Percentiles rank a stretch among this genome's conserved stretches.
Evolutionary conservation across 495 filamentous ascomycete species (phyloP).

Genomic region (Usnea hakonensis): DNA sequence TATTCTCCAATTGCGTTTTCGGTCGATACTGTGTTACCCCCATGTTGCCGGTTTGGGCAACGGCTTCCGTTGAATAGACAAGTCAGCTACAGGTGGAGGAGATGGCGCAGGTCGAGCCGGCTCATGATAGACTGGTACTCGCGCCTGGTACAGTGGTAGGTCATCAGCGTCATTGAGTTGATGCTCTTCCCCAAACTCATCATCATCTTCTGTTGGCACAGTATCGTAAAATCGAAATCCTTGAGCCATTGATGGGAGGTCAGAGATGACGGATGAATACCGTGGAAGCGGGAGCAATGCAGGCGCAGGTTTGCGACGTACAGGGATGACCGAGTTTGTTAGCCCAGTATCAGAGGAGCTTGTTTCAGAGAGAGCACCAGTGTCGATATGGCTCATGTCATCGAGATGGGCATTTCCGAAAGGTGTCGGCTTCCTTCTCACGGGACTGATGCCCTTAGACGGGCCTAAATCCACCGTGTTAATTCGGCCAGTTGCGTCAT

Average conservation of each 20-base stretch:
- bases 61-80: background rate
- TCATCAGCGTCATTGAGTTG: background rate
- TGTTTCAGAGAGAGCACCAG: background rate
- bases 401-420: background rate
- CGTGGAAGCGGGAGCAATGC: slow-evolving; percentile 16
- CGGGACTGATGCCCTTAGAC: background rate
- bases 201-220: background rate
- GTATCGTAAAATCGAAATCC: slow-evolving; percentile 10
- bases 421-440: background rate
- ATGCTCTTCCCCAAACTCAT: background rate
- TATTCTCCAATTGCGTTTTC: background rate
- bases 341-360: background rate
- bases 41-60: background rate
- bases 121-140: background rate
- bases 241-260: slow-evolving; percentile 1
- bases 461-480: background rate
- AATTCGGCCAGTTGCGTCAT: background rate
- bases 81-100: background rate
- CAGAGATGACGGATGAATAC: slow-evolving; percentile 21
- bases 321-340: background rate
- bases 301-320: slow-evolving; percentile 23
- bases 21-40: background rate
- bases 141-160: slow-evolving; percentile 5
- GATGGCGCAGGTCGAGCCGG: background rate
- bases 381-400: background rate